phyloP scores from a whole-genome alignment of 179 eudicot genomes.

The Beta macrorhiza region DNA sequence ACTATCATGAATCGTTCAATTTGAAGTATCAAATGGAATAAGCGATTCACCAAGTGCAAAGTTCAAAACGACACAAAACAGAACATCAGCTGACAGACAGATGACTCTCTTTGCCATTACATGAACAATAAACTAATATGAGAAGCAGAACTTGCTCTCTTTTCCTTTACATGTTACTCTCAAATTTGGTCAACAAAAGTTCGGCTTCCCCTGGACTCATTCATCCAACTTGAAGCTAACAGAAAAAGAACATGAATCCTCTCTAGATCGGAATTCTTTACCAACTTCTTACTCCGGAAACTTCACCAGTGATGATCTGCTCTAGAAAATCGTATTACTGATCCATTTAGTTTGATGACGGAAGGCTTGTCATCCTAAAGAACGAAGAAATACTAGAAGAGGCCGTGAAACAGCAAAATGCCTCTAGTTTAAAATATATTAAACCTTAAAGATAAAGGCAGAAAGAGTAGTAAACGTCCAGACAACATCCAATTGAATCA shows the following conservation, averaged over 20 bases:
- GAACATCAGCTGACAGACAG: not conserved
- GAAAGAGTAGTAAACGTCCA: not conserved
- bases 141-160: not conserved
- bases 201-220: not conserved
- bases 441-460: not conserved
- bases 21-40: not conserved
- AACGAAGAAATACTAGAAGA: not conserved
- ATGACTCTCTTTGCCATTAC: not conserved
- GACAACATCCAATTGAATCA: not conserved
- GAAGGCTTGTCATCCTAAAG: not conserved
- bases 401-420: not conserved
- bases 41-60: not conserved
- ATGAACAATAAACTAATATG: not conserved
- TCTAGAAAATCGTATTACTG: not conserved
- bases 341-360: not conserved
- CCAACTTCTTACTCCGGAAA: not conserved
- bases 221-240: not conserved
- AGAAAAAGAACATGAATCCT: not conserved
- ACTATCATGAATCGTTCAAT: not conserved
- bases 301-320: not conserved
- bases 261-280: not conserved
- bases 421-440: not conserved
- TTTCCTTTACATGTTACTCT: not conserved
- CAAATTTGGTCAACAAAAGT: not conserved
- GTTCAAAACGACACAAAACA: not conserved